A percentile compares a stretch with the other conserved stretches of the same genome.
Conservation (phyloP, 129 eudicot species). For the Apium graveolens region DNA sequence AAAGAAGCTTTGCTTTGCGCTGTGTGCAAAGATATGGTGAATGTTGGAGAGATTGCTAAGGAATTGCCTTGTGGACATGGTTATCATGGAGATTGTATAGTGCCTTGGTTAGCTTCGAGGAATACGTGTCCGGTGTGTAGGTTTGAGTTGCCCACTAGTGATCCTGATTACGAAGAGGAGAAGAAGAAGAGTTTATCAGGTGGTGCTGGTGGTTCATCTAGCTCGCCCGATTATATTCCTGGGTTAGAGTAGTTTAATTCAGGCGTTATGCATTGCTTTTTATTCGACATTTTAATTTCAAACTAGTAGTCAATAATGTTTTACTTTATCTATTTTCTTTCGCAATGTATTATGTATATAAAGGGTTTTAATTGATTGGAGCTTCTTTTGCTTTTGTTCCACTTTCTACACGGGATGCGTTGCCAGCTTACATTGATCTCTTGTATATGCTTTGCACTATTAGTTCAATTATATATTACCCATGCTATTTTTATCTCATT, state of each 20-base stretch:
- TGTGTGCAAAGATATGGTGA: constrained; percentile 56
- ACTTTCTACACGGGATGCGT: neutral
- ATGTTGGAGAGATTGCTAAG: constrained; percentile 52
- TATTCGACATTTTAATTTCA: neutral
- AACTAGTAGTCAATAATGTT: neutral
- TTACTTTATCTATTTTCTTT: neutral
- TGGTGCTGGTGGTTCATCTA: constrained; percentile 16
- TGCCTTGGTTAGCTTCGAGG: constrained; percentile 61
- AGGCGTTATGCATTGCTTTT: constrained; percentile 4
- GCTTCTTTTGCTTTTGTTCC: neutral
- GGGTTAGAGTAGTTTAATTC: constrained; percentile 10
- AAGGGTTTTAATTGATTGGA: neutral
- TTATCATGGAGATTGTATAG: constrained; percentile 76
- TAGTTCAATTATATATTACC: neutral
- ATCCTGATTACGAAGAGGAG: constrained; percentile 65
- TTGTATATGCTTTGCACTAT: neutral
- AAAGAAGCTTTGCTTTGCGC: constrained; percentile 39
- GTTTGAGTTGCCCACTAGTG: constrained; percentile 72
- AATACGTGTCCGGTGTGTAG: constrained; percentile 80
- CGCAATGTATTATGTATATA: constrained; percentile 4
- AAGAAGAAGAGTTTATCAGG: constrained; percentile 31
- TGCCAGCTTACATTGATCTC: neutral
- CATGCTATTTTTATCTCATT: neutral
- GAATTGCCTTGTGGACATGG: constrained; percentile 67
- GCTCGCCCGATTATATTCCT: constrained; percentile 14